Evolutionary conservation across 2,329 filamentous ascomycete species (phyloP), one percentile per base, ranked within the genome.

Genomic region (Lithohypha guttulata): DNA sequence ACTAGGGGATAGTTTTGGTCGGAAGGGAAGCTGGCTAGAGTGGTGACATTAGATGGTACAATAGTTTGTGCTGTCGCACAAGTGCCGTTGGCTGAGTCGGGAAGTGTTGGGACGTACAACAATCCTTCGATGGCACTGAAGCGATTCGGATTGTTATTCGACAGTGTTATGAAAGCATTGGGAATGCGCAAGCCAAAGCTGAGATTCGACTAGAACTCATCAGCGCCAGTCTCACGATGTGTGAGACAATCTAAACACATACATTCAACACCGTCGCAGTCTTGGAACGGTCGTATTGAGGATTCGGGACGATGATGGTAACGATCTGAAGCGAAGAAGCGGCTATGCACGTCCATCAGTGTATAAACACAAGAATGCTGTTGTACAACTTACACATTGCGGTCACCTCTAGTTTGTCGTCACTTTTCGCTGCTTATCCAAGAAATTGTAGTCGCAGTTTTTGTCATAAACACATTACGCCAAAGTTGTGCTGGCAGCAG

Each of bases 51-150:
- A 25, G 58, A 51, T 1, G 86, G 84, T 6, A 95, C 70, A 50
- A 95, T 69, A 50, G 70, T 59, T 27, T 69, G 69, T 28, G 80
- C 75, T 32, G 72, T 60, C 11, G 75, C 64, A 54, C 69, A 68
- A 62, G 87, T 95, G 0, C 68, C 61, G 45, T 80, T 70, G 41
- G 68, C 57, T 8, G 54, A 41, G 4, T 61, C 56, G 14, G 35
- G 34, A 27, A 94, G 68, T 43, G 79, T 74, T 3, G 89, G 91
- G 2, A 93, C 81, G 58, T 91, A 96, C 42, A 96, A 70, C 11
- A 95, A 72, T 45, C 89, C 89, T 47, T 76, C 73, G 23, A 91
- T 75, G 39, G 75, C 65, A 39, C 72, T 72, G 47, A 79, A 74
- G 26, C 68, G 59, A 21, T 72, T 68, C 37, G 75, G 69, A 55